A percentile compares a stretch with the other conserved stretches of the same genome.
Conservation (phyloP, 306 rosid genomes). For the Trichosanthes cucumerina region DNA sequence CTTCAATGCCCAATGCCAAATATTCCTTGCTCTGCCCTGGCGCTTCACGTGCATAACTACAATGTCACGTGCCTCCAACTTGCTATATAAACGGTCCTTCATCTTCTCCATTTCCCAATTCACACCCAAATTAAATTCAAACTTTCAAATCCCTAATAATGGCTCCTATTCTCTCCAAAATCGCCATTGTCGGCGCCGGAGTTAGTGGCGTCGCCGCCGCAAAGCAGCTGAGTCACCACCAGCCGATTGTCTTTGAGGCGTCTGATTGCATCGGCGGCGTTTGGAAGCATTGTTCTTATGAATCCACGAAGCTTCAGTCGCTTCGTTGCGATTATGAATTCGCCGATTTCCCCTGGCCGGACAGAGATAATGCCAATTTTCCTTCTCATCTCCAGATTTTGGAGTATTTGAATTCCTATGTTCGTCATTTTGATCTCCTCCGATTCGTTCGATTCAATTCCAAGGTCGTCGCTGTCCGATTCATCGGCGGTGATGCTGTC, state of each 20-base stretch:
- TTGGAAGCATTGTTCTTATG: conserved; percentile 54
- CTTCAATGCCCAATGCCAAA: not conserved
- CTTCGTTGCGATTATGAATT: conserved; percentile 50
- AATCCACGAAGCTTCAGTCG: conserved; percentile 48
- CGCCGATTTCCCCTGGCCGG: conserved; percentile 53
- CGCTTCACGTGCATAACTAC: not conserved
- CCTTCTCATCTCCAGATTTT: conserved; percentile 43
- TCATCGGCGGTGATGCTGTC: conserved; percentile 1
- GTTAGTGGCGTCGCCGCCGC: conserved; percentile 65
- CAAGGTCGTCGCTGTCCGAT: conserved; percentile 35
- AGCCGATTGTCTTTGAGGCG: conserved; percentile 49
- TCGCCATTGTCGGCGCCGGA: conserved; percentile 60
- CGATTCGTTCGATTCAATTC: conserved; percentile 34
- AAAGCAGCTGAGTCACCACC: conserved; percentile 34
- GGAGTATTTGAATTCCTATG: conserved; percentile 41
- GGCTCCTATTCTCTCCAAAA: conserved; percentile 19
- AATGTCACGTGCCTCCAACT: not conserved
- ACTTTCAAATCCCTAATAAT: not conserved
- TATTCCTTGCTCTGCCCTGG: not conserved
- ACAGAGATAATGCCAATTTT: conserved; percentile 25
- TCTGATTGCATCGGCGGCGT: conserved; percentile 50
- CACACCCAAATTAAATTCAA: not conserved
- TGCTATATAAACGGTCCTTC: not conserved
- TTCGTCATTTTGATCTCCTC: conserved; percentile 39
- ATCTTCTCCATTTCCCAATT: not conserved